Base-by-base conservation (phyloP, 2,329 filamentous ascomycete genomes). In the Fusarium sp. region DNA sequence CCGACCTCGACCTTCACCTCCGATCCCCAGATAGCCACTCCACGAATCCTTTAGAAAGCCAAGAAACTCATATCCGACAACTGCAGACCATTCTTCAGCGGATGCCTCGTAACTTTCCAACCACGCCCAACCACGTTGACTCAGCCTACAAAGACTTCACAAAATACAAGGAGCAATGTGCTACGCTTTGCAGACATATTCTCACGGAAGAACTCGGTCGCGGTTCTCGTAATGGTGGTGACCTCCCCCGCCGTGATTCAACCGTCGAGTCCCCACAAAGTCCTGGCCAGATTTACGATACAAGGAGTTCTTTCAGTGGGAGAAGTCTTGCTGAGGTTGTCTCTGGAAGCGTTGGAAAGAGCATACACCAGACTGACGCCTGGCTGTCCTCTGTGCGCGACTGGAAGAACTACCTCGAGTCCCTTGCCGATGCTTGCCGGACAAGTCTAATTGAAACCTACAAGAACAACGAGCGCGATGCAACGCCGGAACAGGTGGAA, bases 381-480 rank as follows among this genome's bases (percentile, higher is more conserved):
- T 84, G 82, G 76, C 67, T 87, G 12, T 76, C 76, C 20, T 81
- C 81, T 3, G 81, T 88, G 48, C 80, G 82, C 15, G 85, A 86
- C 14, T 88, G 86, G 84, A 85, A 83, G 73, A 73, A 75, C 3
- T 82, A 82, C 42, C 80, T 87, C 26, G 83, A 86, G 61, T 72
- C 77, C 3, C 78, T 89, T 47, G 77, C 83, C 11, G 82, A 85
- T 13, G 81, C 83, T 7, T 81, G 87, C 26, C 81, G 81, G 62
- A 77, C 73, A n/a, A 85, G 82, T 47, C 76, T 88, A 4, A 77
- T 82, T 4, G 82, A 84, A 26, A 87, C 84, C 3, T 88, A 88
- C 69, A 83, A 82, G 67, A 82, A 78, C 30, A 85, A 86, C 59
- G 84, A 87, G 67, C 82, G 81, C 12, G 82, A 85, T 42, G 83